Base-by-base conservation (phyloP, 805 yeast species). In the Metschnikowia picachoensis region DNA sequence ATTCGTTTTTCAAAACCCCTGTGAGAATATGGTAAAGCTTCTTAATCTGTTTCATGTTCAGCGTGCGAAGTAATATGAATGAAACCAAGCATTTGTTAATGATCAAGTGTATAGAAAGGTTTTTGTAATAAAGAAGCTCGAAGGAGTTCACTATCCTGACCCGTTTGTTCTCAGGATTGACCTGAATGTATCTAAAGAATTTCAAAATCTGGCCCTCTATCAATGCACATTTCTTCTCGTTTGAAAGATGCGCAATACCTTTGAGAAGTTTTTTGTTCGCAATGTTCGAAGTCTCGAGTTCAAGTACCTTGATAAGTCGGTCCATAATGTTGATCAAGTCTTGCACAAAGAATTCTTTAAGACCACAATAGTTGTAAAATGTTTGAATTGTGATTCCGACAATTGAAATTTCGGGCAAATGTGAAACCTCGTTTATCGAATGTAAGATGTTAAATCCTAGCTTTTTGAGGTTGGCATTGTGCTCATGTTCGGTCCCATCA, bases 71-170 rank as follows among this genome's bases (percentile, higher is more conserved):
- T 34, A 55, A 46, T 12, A 92, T 91, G 31, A 75, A 67, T 27
- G 78, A 66, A 4, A 71, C 72, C 45, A 80, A 68, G 28, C 82
- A 71, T 48, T 76, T 77, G 32, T 74, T 70, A 30, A 79, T 75
- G 48, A 80, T 72, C 58, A 79, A 59, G 59, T 79, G 84, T 35
- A 79, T 76, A 9, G 74, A 65, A 58, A 78, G 76, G 60, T 80
- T 80, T 51, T 83, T 77, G 62, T 79, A 80, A 56, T 77, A 80
- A 36, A 78, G 68, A 35, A 80, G 67, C 60, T 78, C 83, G 62
- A 80, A 75, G 10, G 79, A 64, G 51, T 77, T 80, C 42, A 68
- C 70, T 29, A 81, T 69, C 34, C 43, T 42, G 36, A 55, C 36
- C 12, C 41, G 34, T 16, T 53, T 46, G 36, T 50, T 41, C 8